Base-by-base conservation (phyloP, 208 protist genomes). In the Leishmania amazonensis region DNA sequence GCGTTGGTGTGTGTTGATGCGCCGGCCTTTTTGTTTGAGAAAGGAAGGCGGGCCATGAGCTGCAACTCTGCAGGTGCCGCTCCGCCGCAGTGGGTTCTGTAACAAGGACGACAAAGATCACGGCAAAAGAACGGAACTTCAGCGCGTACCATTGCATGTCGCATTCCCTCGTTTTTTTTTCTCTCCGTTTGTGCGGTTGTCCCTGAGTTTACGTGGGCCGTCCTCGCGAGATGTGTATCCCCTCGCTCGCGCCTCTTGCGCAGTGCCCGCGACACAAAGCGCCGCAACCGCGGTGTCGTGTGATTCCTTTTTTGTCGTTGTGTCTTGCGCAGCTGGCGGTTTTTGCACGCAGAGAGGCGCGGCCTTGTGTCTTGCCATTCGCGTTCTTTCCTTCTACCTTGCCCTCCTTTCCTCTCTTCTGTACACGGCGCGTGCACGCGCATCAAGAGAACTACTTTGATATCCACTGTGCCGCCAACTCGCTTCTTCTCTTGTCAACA, bases 311-410 rank as follows among this genome's bases (percentile, higher is more conserved):
- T 42, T 68, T 21, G 0, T 15, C 13, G 13, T 7, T 35, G 13
- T 68, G 13, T 40, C 40, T 3, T 2, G 67, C 15, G 13, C 17
- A 28, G 17, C 42, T 49, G 2, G 40, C 8, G 38, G 9, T n/a
- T 40, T 40, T 28, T 3, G 11, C 53, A 68, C 57, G 53, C 57
- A 62, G 24, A 72, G 54, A 35, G 35, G 7, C 19, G 31, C n/a
- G 28, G 17, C 45, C 9, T 40, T 78, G 47, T 81, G 11, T 11
- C 47, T 76, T 81, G 51, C 42, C 67, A 38, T 73, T 35, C 72
- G 5, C 51, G 9, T 78, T 9, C 68, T 53, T 58, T 40, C 19
- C 40, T 8, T 70, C 70, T 0, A 60, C 60, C 38, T n/a, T 19
- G 40, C 13, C n/a, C 24, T 35, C 13, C 53, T 21, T 72, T 57